Percentiles rank a stretch among this genome's conserved stretches.
These are phyloP conservation scores for Thalassiosira profunda DNA, from an alignment of 108 stramenopile species.

Conservation along the genomic window DNA sequence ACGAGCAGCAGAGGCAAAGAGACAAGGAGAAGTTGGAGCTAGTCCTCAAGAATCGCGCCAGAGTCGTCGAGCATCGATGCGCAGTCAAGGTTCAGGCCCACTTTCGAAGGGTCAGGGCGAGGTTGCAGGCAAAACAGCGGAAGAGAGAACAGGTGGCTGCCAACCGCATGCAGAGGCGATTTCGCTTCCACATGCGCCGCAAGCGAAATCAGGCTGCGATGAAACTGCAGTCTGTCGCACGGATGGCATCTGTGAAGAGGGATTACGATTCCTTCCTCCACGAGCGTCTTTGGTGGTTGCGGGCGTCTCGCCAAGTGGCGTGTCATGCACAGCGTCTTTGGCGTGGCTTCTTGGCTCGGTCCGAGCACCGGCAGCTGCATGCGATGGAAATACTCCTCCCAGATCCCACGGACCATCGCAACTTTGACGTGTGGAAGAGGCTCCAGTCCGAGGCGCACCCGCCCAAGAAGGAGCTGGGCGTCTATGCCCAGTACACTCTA, in stretches of 20 bases:
- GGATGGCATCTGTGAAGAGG: conserved; percentile 12
- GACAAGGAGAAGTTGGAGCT: conserved; percentile 8
- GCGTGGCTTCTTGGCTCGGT: conserved; percentile 36
- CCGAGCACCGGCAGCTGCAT: conserved; percentile 4
- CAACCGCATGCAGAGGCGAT: conserved; percentile 37
- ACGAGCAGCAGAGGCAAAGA: conserved; percentile 15
- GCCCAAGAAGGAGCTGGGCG: conserved; percentile 26
- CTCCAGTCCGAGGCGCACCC: conserved; percentile 36
- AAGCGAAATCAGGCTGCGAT: conserved; percentile 16
- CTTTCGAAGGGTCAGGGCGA: conserved; percentile 32
- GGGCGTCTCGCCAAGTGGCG: conserved; percentile 24
- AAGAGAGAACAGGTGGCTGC: conserved; percentile 22
- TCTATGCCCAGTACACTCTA: conserved; percentile 43
- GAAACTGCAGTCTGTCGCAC: conserved; percentile 25
- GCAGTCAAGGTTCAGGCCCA: conserved; percentile 27
- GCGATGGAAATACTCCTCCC: conserved; percentile 32
- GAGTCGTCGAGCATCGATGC: conserved; percentile 20
- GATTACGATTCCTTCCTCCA: conserved; percentile 18
- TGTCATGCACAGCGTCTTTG: conserved; percentile 23
- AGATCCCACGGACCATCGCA: conserved; percentile 29
- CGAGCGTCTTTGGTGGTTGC: conserved; percentile 35
- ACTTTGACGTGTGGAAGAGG: conserved; percentile 40
- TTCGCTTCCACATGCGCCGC: conserved; percentile 5
- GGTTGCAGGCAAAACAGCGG: not conserved
- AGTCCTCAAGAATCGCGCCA: conserved; percentile 16